Evolutionary conservation across 1,284 basidiomycete genomes (phyloP), one percentile per base, ranked within the genome.

Genomic region (Porodaedalea pini): DNA sequence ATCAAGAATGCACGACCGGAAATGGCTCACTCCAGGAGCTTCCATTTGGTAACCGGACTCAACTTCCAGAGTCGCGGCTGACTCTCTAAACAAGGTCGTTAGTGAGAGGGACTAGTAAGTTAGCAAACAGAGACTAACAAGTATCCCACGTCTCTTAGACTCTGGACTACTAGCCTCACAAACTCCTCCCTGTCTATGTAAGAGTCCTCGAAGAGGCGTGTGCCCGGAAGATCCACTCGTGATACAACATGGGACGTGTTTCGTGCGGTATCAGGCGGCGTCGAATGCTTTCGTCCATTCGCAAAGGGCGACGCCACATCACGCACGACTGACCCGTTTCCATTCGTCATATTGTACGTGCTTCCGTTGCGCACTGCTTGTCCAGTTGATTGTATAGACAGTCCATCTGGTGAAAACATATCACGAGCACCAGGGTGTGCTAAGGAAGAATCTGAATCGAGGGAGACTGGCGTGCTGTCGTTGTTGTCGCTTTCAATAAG

Each of bases 21-120:
- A 96, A 54, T 88, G 83, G 2, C 85, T 79, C 10, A 96, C 93
- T 50, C 88, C 80, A 3, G 81, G 75, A 11, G 86, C 80, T 68
- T 98, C 94, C 71, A 97, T 82, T 21, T 81, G 77, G 71, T 92
- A 94, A 3, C 96, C 96, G 1, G 96, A 98, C 73, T 99, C 96
- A 7, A 85, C 85, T 70, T 97, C 90, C 39, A 99, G 79, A 0
- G 90, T 88, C 11, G 86, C 80, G 8, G 95, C 95, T 11, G 94
- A 88, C 72, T 92, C 88, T 60, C 95, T 98, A 67, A 27, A 31
- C 25, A 25, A 5, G 17, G 41, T 25, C 19, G 15, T 40, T 15
- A 41, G 21, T 13, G 54, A 57, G 25, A 57, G 39, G 29, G 25
- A 32, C 40, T 36, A 8, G 31, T 23, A 39, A 29, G 21, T n/a